Evolutionary conservation across 2,329 filamentous ascomycete species (phyloP).

Genomic region (Zasmidium cellare): DNA sequence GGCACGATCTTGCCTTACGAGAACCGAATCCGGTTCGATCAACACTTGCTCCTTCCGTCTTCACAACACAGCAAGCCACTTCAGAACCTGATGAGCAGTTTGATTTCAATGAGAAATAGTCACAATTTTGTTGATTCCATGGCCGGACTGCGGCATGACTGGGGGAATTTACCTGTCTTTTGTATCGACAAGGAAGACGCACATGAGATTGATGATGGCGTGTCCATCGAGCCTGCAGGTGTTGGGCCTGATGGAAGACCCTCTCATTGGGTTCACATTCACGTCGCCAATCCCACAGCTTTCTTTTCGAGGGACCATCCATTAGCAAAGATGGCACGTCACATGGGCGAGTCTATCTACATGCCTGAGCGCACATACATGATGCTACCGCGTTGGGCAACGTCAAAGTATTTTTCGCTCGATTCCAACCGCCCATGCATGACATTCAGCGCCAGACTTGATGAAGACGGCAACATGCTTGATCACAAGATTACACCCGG

Average conservation of each 20-base stretch:
- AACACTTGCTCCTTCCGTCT: conserved; percentile 53
- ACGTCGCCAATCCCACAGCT: conserved; percentile 77
- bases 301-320: conserved; percentile 61
- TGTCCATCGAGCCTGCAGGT: conserved; percentile 63
- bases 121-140: conserved; percentile 54
- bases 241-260: conserved; percentile 29
- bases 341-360: conserved; percentile 57
- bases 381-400: conserved; percentile 56
- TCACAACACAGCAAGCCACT: conserved; percentile 46
- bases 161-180: conserved; percentile 62
- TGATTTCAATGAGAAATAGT: conserved; percentile 29
- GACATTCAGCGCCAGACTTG: conserved; percentile 61
- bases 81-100: conserved; percentile 40
- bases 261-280: conserved; percentile 76
- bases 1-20: conserved; percentile 72
- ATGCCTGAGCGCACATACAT: conserved; percentile 58
- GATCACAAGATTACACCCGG: conserved; percentile 57
- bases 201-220: conserved; percentile 74
- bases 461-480: conserved; percentile 52
- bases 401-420: conserved; percentile 56
- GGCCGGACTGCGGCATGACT: conserved; percentile 59
- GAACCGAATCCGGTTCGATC: conserved; percentile 63
- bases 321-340: conserved; percentile 61
- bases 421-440: conserved; percentile 55
- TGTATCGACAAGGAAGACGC: conserved; percentile 71